Base-by-base conservation (phyloP, 1,284 basidiomycete genomes). In the Lentinus polychrous region DNA sequence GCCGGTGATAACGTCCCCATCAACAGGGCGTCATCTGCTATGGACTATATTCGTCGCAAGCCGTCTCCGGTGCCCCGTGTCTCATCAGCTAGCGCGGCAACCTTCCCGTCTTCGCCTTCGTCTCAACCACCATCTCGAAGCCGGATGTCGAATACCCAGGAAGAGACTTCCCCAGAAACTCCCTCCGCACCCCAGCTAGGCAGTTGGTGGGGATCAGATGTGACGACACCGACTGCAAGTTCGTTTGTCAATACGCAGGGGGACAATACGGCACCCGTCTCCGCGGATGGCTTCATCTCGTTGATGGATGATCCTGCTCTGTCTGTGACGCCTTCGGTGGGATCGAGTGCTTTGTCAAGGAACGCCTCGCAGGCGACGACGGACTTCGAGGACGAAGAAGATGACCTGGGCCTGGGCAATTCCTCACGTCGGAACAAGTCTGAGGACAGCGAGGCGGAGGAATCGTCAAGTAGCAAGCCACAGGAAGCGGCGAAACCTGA, bases 371-470 rank as follows among this genome's bases (percentile, higher is more conserved):
- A 60, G 43, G 65, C 64, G 27, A 53, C 10, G 35, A 50, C 43
- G 24, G 51, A 15, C 10, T 46, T 52, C 20, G 68, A 77, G 24
- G 80, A 81, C 3, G 83, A 88, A 3, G 89, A 89, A 15, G 83
- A 86, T 3, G 92, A 97, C 58, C 76, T 98, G 34, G 95, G 96
- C 2, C 76, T 99, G 51, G 91, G 94, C 10, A 99, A 97, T 61
- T 71, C 69, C 2, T 51, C 58, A 0, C 40, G 27, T 24, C 56
- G 54, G 27, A 57, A 50, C 44, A 50, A 55, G 47, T 45, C 49
- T 33, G 37, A 54, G 32, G 54, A 49, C 22, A 10, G 33, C 12
- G 51, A 51, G 10, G 33, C 40, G 14, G 49, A 55, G 22, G 53
- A 57, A 18, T 48, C 51, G 7, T 43, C 42, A 17, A 45, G 43